A percentile compares a stretch with the other conserved stretches of the same genome.
Conservation (phyloP, 768 basidiomycete genomes). For the Naganishia antarctica region DNA sequence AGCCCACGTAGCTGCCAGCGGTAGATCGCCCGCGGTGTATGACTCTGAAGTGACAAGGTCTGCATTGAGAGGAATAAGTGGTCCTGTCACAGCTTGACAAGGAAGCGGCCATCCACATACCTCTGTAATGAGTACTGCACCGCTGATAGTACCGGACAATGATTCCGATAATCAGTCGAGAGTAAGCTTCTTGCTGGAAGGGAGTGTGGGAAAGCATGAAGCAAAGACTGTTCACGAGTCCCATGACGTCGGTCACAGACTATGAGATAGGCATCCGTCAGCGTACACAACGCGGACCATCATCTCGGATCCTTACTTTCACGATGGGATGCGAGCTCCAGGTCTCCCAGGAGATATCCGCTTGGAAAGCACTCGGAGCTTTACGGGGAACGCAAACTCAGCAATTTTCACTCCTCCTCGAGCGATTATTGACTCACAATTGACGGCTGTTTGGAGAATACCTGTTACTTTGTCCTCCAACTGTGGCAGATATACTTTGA, state of each 20-base stretch:
- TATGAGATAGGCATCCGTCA: slow-evolving; percentile 43
- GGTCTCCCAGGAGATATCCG: slow-evolving; percentile 64
- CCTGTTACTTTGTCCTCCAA: slow-evolving; percentile 86
- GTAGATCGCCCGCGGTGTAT: slow-evolving; percentile 52
- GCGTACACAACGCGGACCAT: not conserved
- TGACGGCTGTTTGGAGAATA: slow-evolving; percentile 78
- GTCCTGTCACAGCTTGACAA: not conserved
- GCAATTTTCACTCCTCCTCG: not conserved
- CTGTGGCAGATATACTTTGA: slow-evolving; percentile 87
- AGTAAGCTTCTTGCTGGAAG: slow-evolving; percentile 91
- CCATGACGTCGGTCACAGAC: slow-evolving; percentile 79
- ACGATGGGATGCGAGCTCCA: slow-evolving; percentile 70
- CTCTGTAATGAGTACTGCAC: slow-evolving; percentile 81
- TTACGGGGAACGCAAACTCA: not conserved
- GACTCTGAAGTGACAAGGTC: slow-evolving; percentile 34
- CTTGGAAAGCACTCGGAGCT: slow-evolving; percentile 83
- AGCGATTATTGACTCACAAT: slow-evolving; percentile 45
- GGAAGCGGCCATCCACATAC: slow-evolving; percentile 36
- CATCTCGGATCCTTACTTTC: slow-evolving; percentile 56
- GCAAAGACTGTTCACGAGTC: slow-evolving; percentile 84
- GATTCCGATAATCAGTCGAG: slow-evolving; percentile 84
- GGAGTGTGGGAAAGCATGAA: slow-evolving; percentile 84
- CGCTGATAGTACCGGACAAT: slow-evolving; percentile 95
- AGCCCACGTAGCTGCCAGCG: slow-evolving; percentile 64
- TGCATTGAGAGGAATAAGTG: slow-evolving; percentile 54